Evolutionary conservation across 805 yeast genomes (phyloP).

Genomic region (Yamadazyma akitaensis): DNA sequence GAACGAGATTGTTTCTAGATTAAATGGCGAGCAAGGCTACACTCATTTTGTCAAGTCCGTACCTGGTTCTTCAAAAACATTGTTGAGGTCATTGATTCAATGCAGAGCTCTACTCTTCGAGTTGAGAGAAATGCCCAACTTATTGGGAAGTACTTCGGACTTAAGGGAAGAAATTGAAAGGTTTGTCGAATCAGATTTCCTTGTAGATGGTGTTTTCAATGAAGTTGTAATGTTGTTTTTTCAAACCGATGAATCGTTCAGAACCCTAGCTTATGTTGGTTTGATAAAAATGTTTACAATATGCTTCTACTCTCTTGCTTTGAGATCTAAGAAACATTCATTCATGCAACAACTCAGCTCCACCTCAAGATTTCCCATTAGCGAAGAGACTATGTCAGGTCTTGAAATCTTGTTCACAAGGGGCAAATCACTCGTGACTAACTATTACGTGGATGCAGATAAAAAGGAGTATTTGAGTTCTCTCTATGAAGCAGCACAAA

Average conservation of each 20-base stretch:
- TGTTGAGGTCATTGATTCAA: constrained; percentile 44
- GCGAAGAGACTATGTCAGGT: neutral
- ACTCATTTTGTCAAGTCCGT: constrained; percentile 23
- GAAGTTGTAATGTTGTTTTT: constrained; percentile 40
- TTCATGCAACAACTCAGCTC: neutral
- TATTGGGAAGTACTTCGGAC: constrained; percentile 8
- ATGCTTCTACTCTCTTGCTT: constrained; percentile 20
- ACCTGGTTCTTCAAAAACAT: constrained; percentile 26
- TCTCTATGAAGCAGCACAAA: constrained; percentile 19
- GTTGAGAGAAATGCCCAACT: constrained; percentile 12
- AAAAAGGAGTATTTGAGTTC: constrained; percentile 8
- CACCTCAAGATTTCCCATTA: constrained; percentile 1
- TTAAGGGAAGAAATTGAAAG: constrained; percentile 17
- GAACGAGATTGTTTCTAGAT: constrained; percentile 57
- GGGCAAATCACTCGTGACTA: constrained; percentile 9
- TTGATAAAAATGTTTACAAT: constrained; percentile 26
- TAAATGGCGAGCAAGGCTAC: constrained; percentile 32
- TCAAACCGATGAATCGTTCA: constrained; percentile 45
- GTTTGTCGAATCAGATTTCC: constrained; percentile 23
- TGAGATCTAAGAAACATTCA: neutral
- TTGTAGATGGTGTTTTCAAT: constrained; percentile 32
- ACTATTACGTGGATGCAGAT: neutral
- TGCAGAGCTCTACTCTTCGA: constrained; percentile 21
- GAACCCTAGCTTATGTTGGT: constrained; percentile 31
- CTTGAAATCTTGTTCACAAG: constrained; percentile 5